Evolutionary conservation across 805 yeast genomes (phyloP).

Genomic region (Spathaspora sp.): DNA sequence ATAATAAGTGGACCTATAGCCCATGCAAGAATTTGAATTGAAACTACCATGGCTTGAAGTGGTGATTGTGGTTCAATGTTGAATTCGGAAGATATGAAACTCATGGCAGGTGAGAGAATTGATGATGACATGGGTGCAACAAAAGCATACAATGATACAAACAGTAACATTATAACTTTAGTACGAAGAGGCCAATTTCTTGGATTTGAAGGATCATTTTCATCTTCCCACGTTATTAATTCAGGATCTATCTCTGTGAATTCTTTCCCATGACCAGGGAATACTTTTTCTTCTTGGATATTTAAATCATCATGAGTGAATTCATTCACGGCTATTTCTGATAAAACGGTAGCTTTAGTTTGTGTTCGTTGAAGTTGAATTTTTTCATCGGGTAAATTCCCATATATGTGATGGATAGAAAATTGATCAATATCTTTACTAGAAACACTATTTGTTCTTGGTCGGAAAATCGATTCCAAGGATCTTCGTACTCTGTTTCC

Average conservation of each 20-base stretch:
- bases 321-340: background rate
- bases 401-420: conserved; percentile 28
- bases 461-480: conserved; percentile 13
- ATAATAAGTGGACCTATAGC: conserved; percentile 37
- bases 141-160: conserved; percentile 34
- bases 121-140: conserved; percentile 41
- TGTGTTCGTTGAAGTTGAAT: conserved; percentile 27
- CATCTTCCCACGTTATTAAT: conserved; percentile 31
- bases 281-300: background rate
- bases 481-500: conserved; percentile 14
- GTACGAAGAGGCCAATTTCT: conserved; percentile 26
- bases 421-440: conserved; percentile 7
- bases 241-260: conserved; percentile 33
- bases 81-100: conserved; percentile 25
- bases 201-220: conserved; percentile 31
- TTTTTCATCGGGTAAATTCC: conserved; percentile 26
- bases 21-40: conserved; percentile 37
- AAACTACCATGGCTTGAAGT: conserved; percentile 28
- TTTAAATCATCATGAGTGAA: conserved; percentile 7
- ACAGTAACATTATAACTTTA: conserved; percentile 19
- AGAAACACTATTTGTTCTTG: conserved; percentile 2
- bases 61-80: conserved; percentile 18
- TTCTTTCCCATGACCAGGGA: conserved; percentile 23
- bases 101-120: conserved; percentile 34
- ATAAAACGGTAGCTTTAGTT: conserved; percentile 27